Percentiles rank a stretch among this genome's conserved stretches.
Conservation (phyloP, 148 eudicot species). For the Spergularia marina region DNA sequence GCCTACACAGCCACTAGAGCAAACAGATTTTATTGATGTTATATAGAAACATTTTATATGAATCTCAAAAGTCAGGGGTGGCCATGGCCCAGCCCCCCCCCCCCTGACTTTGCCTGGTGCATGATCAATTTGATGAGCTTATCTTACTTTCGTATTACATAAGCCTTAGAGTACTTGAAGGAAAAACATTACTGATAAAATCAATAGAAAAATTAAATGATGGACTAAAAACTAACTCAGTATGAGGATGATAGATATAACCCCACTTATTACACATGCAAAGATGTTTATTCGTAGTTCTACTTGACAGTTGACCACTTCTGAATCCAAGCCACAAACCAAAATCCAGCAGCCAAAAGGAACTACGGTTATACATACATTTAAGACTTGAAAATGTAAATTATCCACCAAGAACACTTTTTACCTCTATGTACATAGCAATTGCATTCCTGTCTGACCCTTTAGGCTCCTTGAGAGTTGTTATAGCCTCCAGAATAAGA, state of each 20-base stretch:
- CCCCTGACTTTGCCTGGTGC: neutral
- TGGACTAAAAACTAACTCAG: neutral
- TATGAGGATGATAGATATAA: neutral
- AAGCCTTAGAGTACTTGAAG: neutral
- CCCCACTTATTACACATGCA: neutral
- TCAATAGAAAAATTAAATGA: neutral
- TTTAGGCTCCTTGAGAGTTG: slow-evolving; percentile 62
- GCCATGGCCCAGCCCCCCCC: no score
- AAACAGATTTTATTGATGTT: no score
- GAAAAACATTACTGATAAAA: neutral
- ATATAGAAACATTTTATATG: no score
- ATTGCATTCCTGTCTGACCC: slow-evolving; percentile 73
- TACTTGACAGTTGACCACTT: no score
- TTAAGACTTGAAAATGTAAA: neutral
- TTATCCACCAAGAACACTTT: neutral
- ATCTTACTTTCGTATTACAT: neutral
- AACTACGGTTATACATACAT: neutral
- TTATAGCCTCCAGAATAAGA: slow-evolving; percentile 66
- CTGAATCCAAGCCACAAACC: neutral
- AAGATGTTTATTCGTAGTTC: no score
- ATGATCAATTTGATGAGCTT: neutral
- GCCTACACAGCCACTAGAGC: no score
- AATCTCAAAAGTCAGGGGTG: no score
- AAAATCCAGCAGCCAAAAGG: neutral
- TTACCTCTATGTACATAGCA: slow-evolving; percentile 76